These are phyloP conservation scores for Penicillium bovifimosum DNA, from an alignment of 495 filamentous ascomycete genomes.

Conservation along the genomic window DNA sequence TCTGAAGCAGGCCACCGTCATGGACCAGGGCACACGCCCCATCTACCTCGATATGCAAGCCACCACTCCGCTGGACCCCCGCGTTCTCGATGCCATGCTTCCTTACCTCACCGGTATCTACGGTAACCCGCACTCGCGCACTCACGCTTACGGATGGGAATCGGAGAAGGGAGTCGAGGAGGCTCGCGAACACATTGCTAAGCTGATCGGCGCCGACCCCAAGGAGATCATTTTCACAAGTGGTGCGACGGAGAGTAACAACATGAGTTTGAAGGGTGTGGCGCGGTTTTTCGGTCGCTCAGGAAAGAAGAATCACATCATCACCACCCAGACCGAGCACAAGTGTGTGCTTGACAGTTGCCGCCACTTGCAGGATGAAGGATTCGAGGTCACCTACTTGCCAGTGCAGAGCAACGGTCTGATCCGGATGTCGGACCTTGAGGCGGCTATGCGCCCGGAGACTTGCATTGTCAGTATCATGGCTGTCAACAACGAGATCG, in stretches of 20 bases:
- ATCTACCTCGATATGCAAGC: conserved; percentile 99
- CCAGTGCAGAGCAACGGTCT: conserved; percentile 82
- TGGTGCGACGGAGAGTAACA: conserved; percentile 97
- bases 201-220: conserved; percentile 84
- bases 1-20: conserved; percentile 83
- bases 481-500: conserved; percentile 99
- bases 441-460: conserved; percentile 84
- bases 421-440: conserved; percentile 78
- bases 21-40: conserved; percentile 90
- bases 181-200: conserved; percentile 75
- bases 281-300: conserved; percentile 87
- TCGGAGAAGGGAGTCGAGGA: conserved; percentile 88
- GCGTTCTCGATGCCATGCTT: conserved; percentile 94
- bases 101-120: conserved; percentile 90
- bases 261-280: conserved; percentile 98
- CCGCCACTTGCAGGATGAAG: conserved; percentile 92
- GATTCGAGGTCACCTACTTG: conserved; percentile 92
- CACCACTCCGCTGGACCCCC: conserved; percentile 91
- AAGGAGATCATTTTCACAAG: conserved; percentile 99
- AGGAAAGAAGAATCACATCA: conserved; percentile 97
- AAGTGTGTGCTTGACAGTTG: conserved; percentile 98
- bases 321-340: conserved; percentile 96
- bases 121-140: conserved; percentile 95
- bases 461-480: conserved; percentile 93
- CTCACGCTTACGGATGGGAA: conserved; percentile 98